Conservation (phyloP, 139 green algal genomes). For the Chlamydomonas urium region DNA sequence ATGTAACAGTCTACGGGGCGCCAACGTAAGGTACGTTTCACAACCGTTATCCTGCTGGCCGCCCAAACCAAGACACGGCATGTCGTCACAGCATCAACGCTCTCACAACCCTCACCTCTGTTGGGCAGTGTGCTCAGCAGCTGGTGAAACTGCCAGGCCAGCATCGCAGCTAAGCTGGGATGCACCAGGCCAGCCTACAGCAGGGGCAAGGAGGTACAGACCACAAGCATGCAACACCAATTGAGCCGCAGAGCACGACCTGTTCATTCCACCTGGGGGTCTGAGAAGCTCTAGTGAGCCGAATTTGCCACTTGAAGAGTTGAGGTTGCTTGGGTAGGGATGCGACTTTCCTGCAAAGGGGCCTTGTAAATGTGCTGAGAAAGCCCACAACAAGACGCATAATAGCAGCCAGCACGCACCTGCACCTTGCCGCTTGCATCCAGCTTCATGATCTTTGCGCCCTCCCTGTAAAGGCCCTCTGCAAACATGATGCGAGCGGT, state of each 20-base stretch:
- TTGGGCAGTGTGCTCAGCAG: conserved; percentile 69
- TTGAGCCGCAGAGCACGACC: too few species aligned
- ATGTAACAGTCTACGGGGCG: too few species aligned
- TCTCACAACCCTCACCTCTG: conserved; percentile 20
- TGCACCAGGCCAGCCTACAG: conserved; percentile 36
- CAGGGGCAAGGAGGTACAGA: neutral
- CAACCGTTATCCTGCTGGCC: neutral
- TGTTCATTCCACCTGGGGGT: too few species aligned
- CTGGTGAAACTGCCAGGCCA: conserved; percentile 69
- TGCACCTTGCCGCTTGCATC: neutral
- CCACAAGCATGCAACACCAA: too few species aligned
- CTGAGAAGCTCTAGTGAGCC: neutral
- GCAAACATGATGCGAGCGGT: conserved; percentile 64
- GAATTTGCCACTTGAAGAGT: neutral
- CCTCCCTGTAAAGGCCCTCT: conserved; percentile 68
- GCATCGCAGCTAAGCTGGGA: conserved; percentile 43
- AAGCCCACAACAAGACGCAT: neutral
- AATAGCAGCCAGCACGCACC: neutral
- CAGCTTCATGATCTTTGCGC: conserved; percentile 38
- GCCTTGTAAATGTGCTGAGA: neutral
- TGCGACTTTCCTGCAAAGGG: neutral
- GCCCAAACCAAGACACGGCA: too few species aligned
- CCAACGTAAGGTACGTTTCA: neutral
- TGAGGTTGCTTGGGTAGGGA: neutral
- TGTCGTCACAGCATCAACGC: too few species aligned